Evolutionary conservation across 2,329 filamentous ascomycete genomes (phyloP).

Genomic region (Penicillium sp.): DNA sequence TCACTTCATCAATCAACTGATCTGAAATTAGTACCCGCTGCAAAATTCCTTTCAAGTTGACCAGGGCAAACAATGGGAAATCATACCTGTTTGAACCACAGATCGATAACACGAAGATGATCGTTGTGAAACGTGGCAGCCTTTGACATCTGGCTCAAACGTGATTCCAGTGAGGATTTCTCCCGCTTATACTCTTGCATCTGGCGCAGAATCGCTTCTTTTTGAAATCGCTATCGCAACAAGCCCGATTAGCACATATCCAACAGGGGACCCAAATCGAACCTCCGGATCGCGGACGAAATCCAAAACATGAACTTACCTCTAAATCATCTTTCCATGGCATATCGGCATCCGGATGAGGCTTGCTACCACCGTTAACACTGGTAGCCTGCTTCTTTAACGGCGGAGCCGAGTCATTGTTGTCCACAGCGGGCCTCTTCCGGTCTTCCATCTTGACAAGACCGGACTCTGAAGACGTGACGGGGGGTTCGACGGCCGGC

Average conservation of each 20-base stretch:
- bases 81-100: constrained; percentile 89
- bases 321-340: constrained; percentile 69
- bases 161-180: constrained; percentile 74
- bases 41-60: background rate
- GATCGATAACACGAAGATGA: constrained; percentile 83
- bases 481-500: constrained; percentile 75
- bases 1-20: constrained; percentile 49
- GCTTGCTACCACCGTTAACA: constrained; percentile 66
- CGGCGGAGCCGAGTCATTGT: constrained; percentile 81
- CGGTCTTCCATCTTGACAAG: constrained; percentile 98
- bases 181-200: constrained; percentile 98
- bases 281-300: background rate
- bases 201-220: constrained; percentile 94
- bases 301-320: constrained; percentile 53
- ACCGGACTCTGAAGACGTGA: constrained; percentile 73
- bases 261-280: constrained; percentile 5
- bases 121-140: constrained; percentile 82
- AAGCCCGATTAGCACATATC: constrained; percentile 30
- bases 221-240: constrained; percentile 71
- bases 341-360: constrained; percentile 65
- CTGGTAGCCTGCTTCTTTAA: constrained; percentile 84
- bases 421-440: constrained; percentile 85
- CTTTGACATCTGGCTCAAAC: constrained; percentile 76
- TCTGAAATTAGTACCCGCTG: constrained; percentile 14
- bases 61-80: background rate